Evolutionary conservation across 2,329 filamentous ascomycete genomes (phyloP).

Genomic region (Claviceps monticola): DNA sequence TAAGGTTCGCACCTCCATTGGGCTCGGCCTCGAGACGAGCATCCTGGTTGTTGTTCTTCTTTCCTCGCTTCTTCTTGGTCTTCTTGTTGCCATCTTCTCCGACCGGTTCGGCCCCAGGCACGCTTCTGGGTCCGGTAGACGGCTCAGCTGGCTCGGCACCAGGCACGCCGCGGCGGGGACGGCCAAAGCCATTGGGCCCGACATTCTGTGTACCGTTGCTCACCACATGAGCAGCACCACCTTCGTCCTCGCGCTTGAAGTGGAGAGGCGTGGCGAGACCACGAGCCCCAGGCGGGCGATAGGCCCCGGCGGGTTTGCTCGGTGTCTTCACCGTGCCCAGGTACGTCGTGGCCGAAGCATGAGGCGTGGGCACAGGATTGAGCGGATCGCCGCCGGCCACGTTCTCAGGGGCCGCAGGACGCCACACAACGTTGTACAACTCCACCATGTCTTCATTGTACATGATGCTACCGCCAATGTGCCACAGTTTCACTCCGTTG

Average conservation of each 20-base stretch:
- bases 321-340: slow-evolving; percentile 82
- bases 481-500: slow-evolving; percentile 92
- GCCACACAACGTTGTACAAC: slow-evolving; percentile 82
- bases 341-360: slow-evolving; percentile 70
- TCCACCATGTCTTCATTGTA: slow-evolving; percentile 93
- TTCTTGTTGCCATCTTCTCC: slow-evolving; percentile 64
- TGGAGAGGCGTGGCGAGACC: slow-evolving; percentile 79
- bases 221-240: slow-evolving; percentile 71
- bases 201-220: slow-evolving; percentile 64
- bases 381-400: slow-evolving; percentile 57
- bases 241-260: slow-evolving; percentile 96
- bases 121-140: slow-evolving; percentile 53
- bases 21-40: slow-evolving; percentile 36
- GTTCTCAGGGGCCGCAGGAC: slow-evolving; percentile 53
- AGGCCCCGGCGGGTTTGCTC: slow-evolving; percentile 92
- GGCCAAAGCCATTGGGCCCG: slow-evolving; percentile 67
- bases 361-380: slow-evolving; percentile 58
- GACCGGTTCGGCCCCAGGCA: slow-evolving; percentile 48
- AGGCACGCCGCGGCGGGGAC: slow-evolving; percentile 63
- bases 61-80: slow-evolving; percentile 96
- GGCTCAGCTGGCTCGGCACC: slow-evolving; percentile 65
- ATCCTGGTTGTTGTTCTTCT: slow-evolving; percentile 82
- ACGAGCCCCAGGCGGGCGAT: slow-evolving; percentile 85
- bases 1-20: slow-evolving; percentile 33
- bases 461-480: slow-evolving; percentile 76